These are phyloP conservation scores for Verticillium zaregamsianum DNA, from an alignment of 2,329 filamentous ascomycete species.

Conservation along the genomic window DNA sequence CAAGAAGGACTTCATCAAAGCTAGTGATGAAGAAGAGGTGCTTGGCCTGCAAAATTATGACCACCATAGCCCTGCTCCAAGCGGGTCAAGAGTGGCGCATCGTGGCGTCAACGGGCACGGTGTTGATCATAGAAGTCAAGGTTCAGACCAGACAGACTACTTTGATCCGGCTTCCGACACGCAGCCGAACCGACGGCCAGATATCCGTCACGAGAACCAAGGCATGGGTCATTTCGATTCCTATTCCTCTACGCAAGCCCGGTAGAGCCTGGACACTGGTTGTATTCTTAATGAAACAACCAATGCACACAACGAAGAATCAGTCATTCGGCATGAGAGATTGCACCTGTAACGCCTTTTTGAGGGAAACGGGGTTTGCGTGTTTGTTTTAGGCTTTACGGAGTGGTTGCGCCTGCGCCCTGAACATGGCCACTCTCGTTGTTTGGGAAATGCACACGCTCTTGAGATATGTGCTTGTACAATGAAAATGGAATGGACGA, in stretches of 20 bases:
- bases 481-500: not conserved
- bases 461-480: not conserved
- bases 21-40: constrained; percentile 25
- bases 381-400: not conserved
- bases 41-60: not conserved
- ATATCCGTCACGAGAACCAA: not conserved
- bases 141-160: not conserved
- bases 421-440: no score
- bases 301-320: no score
- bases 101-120: not conserved
- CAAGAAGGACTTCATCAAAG: constrained; percentile 20
- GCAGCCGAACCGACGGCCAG: not conserved
- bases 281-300: not conserved
- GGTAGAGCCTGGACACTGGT: not conserved
- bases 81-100: not conserved
- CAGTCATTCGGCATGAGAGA: no score
- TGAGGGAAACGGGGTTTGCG: not conserved
- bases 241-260: not conserved
- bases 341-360: no score
- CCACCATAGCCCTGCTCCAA: not conserved
- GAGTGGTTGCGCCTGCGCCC: not conserved
- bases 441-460: no score
- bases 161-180: not conserved
- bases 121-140: not conserved
- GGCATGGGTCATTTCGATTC: not conserved